These are phyloP conservation scores for Candida germanica DNA, from an alignment of 805 yeast species.

Conservation along the genomic window DNA sequence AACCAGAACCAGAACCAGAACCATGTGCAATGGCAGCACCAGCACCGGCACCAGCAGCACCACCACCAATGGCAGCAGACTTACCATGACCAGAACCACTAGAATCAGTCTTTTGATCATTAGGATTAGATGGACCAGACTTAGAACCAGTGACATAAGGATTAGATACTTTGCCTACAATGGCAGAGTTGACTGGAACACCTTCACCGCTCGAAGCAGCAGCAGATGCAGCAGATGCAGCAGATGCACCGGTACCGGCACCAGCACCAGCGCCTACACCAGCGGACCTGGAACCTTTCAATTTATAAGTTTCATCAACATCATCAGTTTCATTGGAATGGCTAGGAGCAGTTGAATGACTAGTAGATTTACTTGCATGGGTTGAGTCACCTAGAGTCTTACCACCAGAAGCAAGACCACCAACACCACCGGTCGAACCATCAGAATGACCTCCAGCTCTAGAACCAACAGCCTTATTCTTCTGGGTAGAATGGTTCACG, in stretches of 20 bases:
- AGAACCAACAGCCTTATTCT: too few species aligned
- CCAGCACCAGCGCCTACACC: neutral
- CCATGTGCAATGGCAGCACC: too few species aligned
- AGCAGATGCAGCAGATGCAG: constrained; percentile 2
- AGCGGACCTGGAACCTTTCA: neutral
- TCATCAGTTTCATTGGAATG: neutral
- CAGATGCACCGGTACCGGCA: neutral
- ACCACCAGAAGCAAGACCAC: neutral
- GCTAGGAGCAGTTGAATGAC: neutral
- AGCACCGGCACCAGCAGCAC: neutral
- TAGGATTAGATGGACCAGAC: too few species aligned
- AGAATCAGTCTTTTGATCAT: too few species aligned
- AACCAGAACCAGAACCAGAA: too few species aligned
- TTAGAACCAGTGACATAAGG: too few species aligned
- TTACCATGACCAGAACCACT: neutral
- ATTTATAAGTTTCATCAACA: too few species aligned
- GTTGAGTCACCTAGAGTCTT: too few species aligned
- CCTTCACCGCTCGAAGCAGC: constrained; percentile 1
- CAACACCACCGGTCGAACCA: neutral
- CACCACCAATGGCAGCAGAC: neutral
- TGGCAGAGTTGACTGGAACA: neutral
- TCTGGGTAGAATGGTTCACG: too few species aligned
- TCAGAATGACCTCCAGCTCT: neutral
- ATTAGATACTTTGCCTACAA: too few species aligned
- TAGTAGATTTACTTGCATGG: too few species aligned